Evolutionary conservation across 306 rosid genomes (phyloP), one percentile per base, ranked within the genome.

Genomic region (Malus sieversii): DNA sequence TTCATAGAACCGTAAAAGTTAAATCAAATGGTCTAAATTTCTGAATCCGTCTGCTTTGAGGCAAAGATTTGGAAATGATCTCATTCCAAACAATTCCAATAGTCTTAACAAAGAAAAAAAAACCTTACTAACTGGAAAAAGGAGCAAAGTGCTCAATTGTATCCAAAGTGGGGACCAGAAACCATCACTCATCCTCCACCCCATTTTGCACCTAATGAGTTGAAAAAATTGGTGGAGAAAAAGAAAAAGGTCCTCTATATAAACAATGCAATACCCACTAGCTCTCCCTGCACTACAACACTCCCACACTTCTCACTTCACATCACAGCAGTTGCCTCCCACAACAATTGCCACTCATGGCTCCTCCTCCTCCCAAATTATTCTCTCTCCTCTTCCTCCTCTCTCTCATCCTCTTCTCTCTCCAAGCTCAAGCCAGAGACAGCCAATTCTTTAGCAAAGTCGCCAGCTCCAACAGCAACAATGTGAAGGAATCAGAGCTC

Each of bases 371-470:
- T 42, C 27, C 88, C 66, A 86, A 81, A 16, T 14, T 44, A 53
- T 62, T 80, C 40, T 69, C 82, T 46, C 44, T 81, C 25, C 79
- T 92, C 70, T 69, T 89, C 83, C 52, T 88, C 15, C 33, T 89
- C 33, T 53, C 79, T 70, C 87, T 90, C 85, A 55, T 89, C 27
- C 63, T 88, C 32, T 53, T 88, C 5, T 80, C 91, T 75, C 71
- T 84, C 23, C 92, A 87, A 59, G 84, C 71, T 38, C 80, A 68
- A 53, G 96, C 92, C 22, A 85, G 99, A 84, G 97, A 91, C 5
- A 92, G 91, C 71, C 80, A 86, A 42, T 90, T 89, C 91, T 95
- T 95, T 89, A 92, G 93, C 90, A 95, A 95, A 83, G 83, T 89
- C 71, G 60, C 96, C 45, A 83, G 70, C 71, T 52, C 60, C 72